These are phyloP conservation scores for Nicotiana paniculata DNA, from an alignment of 257 asterid genomes.

Conservation along the genomic window DNA sequence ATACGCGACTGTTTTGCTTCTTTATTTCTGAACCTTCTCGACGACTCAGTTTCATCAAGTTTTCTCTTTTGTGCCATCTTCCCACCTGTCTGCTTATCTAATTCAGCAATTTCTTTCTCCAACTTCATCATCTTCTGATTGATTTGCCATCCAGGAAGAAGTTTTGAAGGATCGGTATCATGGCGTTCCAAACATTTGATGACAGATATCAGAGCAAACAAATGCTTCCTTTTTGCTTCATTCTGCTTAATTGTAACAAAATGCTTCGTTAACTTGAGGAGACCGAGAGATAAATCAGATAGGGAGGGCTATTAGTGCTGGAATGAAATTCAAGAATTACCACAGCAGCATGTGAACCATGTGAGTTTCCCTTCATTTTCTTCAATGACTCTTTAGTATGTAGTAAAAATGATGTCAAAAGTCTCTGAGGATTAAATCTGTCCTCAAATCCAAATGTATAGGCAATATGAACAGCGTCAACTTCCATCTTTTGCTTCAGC, in stretches of 20 bases:
- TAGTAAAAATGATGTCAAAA: conserved; percentile 47
- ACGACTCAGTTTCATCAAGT: conserved; percentile 34
- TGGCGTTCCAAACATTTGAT: conserved; percentile 53
- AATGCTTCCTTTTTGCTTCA: conserved; percentile 55
- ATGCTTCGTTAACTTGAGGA: conserved; percentile 8
- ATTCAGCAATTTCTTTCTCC: conserved; percentile 37
- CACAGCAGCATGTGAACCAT: conserved; percentile 35
- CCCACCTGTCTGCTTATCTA: conserved; percentile 13
- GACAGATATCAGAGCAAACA: conserved; percentile 48
- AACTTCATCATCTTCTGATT: conserved; percentile 36
- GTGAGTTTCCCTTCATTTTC: conserved; percentile 29
- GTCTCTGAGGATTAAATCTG: conserved; percentile 39
- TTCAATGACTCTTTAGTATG: conserved; percentile 44
- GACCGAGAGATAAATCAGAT: neutral
- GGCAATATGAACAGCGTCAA: conserved; percentile 60
- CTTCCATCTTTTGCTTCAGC: conserved; percentile 54
- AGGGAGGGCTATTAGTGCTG: neutral
- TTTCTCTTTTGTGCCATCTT: conserved; percentile 46
- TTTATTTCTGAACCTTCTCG: conserved; percentile 29
- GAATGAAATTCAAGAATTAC: conserved; percentile 23
- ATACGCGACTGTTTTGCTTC: conserved; percentile 44
- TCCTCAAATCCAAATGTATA: conserved; percentile 62
- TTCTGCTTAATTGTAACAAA: conserved; percentile 32
- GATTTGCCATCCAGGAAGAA: conserved; percentile 75
- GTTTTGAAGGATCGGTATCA: conserved; percentile 44